These are phyloP conservation scores for Hypoxylon sp. DNA, from an alignment of 2,329 filamentous ascomycete species.

Conservation along the genomic window DNA sequence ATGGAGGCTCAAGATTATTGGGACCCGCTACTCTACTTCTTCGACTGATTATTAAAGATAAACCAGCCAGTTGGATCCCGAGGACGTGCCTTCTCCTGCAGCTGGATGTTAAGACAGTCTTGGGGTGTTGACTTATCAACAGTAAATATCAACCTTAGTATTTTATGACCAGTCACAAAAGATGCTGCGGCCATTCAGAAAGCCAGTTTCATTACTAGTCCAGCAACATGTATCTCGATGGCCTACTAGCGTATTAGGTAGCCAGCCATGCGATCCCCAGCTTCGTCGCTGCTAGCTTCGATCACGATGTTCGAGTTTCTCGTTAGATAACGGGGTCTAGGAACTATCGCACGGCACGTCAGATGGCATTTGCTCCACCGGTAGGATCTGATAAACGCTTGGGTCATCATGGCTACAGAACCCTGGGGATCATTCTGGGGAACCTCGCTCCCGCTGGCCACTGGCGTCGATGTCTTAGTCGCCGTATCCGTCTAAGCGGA, in stretches of 20 bases:
- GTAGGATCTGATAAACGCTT: conserved; percentile 8
- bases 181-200: conserved; percentile 2
- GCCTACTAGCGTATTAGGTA: conserved; percentile 3
- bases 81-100: conserved; percentile 8
- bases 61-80: conserved; percentile 2
- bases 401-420: conserved; percentile 30
- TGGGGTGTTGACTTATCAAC: conserved; percentile 22
- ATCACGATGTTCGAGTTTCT: conserved; percentile 7
- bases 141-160: conserved; percentile 12
- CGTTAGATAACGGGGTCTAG: conserved; percentile 2
- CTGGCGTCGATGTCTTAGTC: conserved; percentile 25
- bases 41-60: conserved; percentile 4
- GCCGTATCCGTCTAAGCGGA: conserved; percentile 18
- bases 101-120: conserved; percentile 31
- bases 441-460: conserved; percentile 23
- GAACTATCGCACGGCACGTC: neutral
- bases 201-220: conserved; percentile 32
- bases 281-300: neutral
- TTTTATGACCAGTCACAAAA: conserved; percentile 30
- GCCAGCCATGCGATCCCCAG: conserved; percentile 9
- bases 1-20: conserved; percentile 28
- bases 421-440: conserved; percentile 36
- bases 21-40: conserved; percentile 15
- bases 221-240: conserved; percentile 5
- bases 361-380: conserved; percentile 3